Evolutionary conservation across 202 grass and related monocot genomes (phyloP).

Genomic region (Panicum virgatum): DNA sequence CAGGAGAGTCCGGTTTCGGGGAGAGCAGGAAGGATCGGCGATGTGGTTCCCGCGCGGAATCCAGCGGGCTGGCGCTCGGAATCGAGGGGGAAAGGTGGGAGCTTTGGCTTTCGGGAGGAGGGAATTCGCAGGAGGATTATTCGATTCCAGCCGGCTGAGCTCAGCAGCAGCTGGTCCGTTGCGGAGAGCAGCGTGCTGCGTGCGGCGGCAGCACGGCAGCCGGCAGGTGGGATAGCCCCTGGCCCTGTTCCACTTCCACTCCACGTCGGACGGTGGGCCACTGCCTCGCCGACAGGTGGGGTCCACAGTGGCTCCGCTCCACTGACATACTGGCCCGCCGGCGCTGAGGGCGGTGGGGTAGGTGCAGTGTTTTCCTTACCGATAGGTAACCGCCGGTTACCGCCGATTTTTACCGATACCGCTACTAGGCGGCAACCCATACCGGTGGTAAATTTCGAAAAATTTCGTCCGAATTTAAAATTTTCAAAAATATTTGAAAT

Average conservation of each 20-base stretch:
- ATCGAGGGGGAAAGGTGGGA: constrained; percentile 17
- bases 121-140: background rate
- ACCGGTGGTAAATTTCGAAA: no score
- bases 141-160: background rate
- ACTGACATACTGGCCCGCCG: background rate
- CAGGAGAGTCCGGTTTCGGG: background rate
- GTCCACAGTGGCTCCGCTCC: background rate
- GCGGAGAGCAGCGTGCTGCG: background rate
- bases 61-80: background rate
- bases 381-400: no score
- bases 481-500: no score
- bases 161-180: background rate
- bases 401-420: no score
- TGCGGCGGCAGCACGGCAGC: no score
- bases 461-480: no score
- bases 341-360: background rate
- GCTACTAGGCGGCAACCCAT: no score
- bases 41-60: background rate
- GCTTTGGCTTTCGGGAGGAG: background rate
- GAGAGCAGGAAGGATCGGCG: background rate
- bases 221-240: no score
- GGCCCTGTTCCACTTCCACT: no score
- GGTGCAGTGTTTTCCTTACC: no score
- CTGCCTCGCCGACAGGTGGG: background rate
- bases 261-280: background rate